phyloP scores from a whole-genome alignment of 2,329 filamentous ascomycete genomes.

The Coniosporium tulheliwenetii region DNA sequence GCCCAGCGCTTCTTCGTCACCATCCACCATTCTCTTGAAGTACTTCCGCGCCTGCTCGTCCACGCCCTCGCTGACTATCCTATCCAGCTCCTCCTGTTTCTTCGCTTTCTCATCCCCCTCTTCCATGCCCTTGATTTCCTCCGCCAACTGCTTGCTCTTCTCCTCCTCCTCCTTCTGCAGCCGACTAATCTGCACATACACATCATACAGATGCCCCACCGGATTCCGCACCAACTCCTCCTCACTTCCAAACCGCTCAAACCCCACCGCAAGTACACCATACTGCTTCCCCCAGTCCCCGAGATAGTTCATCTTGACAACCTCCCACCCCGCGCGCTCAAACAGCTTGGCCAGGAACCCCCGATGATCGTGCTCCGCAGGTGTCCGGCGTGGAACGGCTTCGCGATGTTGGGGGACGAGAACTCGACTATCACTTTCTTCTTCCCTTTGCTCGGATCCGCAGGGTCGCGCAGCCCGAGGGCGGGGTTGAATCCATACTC shows the following conservation, averaged over 20 bases:
- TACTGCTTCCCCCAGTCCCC: conserved; percentile 70
- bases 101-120: conserved; percentile 24
- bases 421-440: conserved; percentile 68
- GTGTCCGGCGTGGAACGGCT: conserved; percentile 64
- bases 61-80: conserved; percentile 37
- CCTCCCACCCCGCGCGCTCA: conserved; percentile 53
- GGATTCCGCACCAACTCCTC: conserved; percentile 55
- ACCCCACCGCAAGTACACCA: conserved; percentile 56
- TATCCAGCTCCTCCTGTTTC: conserved; percentile 33
- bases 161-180: conserved; percentile 51
- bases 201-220: conserved; percentile 67
- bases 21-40: conserved; percentile 54
- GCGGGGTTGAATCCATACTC: conserved; percentile 49
- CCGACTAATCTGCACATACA: conserved; percentile 62
- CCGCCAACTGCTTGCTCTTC: conserved; percentile 35
- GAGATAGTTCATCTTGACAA: conserved; percentile 57
- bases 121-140: conserved; percentile 24
- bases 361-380: conserved; percentile 64
- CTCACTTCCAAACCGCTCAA: conserved; percentile 60
- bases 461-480: conserved; percentile 44
- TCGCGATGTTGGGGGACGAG: conserved; percentile 74
- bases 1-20: conserved; percentile 40
- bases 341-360: conserved; percentile 58
- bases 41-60: conserved; percentile 62
- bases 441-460: conserved; percentile 41